Conservation (phyloP, 371 early-diverging fungal species). For the Capillidium heterosporum region DNA sequence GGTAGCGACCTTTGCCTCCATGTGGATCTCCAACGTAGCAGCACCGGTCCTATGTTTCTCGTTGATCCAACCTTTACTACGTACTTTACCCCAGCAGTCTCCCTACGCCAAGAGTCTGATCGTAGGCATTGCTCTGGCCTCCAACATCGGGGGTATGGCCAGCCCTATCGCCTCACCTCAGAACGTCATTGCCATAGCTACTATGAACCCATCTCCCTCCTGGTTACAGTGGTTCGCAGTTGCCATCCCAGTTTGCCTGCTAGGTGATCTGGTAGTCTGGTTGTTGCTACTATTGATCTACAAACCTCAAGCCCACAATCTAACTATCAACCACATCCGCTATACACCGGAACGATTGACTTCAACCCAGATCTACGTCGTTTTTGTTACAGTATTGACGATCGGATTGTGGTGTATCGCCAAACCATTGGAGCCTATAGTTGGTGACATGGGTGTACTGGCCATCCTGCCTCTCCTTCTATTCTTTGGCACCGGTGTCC, state of each 20-base stretch:
- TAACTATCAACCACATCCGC: constrained; percentile 32
- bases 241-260: constrained; percentile 51
- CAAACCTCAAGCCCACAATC: constrained; percentile 23
- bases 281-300: constrained; percentile 50
- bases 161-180: constrained; percentile 96
- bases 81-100: constrained; percentile 44
- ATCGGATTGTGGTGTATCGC: constrained; percentile 81
- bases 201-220: constrained; percentile 67
- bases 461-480: constrained; percentile 81
- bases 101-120: constrained; percentile 71
- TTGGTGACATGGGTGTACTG: constrained; percentile 88
- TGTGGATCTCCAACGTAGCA: constrained; percentile 96
- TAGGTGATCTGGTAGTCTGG: constrained; percentile 64
- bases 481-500: constrained; percentile 73
- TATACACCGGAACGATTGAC: constrained; percentile 34
- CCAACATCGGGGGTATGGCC: constrained; percentile 93
- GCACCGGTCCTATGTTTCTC: constrained; percentile 95
- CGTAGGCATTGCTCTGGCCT: constrained; percentile 84
- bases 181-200: constrained; percentile 70
- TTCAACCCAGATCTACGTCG: constrained; percentile 47
- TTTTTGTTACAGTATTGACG: constrained; percentile 40
- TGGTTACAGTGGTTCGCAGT: constrained; percentile 74
- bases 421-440: constrained; percentile 32
- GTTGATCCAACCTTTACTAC: constrained; percentile 71
- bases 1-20: constrained; percentile 83